A percentile compares a stretch with the other conserved stretches of the same genome.
These are phyloP conservation scores for Coemansia sp. DNA, from an alignment of 192 early-diverging fungal genomes.

Conservation along the genomic window DNA sequence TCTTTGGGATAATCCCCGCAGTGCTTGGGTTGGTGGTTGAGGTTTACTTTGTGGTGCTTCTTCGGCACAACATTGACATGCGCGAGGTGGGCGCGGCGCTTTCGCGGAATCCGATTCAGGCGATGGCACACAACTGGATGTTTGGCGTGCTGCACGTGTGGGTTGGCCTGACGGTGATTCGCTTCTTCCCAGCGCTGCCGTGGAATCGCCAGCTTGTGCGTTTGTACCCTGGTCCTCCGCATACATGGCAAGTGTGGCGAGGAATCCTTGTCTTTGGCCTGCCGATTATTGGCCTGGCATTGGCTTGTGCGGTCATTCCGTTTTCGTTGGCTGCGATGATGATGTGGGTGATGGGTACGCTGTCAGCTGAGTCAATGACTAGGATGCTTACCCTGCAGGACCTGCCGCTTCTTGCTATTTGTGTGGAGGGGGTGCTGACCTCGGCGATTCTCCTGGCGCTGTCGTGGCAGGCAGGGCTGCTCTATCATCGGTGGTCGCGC, in stretches of 20 bases:
- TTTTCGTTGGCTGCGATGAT: conserved; percentile 16
- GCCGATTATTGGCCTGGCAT: conserved; percentile 15
- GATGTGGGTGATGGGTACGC: conserved; percentile 15
- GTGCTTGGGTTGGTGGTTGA: conserved; percentile 38
- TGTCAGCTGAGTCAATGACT: conserved; percentile 22
- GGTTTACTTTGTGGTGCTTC: conserved; percentile 36
- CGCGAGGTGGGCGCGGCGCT: conserved; percentile 3
- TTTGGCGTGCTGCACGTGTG: conserved; percentile 39
- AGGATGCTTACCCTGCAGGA: conserved; percentile 19
- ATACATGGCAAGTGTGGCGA: conserved; percentile 36
- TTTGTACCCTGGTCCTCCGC: conserved; percentile 34
- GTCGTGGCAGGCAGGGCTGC: conserved; percentile 18
- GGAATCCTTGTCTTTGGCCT: conserved; percentile 26
- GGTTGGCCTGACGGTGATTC: conserved; percentile 24
- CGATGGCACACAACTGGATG: conserved; percentile 40
- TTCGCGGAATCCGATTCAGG: conserved; percentile 22
- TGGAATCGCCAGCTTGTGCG: conserved; percentile 22
- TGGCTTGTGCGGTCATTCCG: conserved; percentile 12
- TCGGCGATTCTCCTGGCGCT: conserved; percentile 16
- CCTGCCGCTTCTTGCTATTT: conserved; percentile 21
- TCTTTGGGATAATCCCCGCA: conserved; percentile 31
- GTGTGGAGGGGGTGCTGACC: conserved; percentile 24
- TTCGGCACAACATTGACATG: conserved; percentile 18
- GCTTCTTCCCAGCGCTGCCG: conserved; percentile 23
- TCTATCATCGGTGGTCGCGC: conserved; percentile 72